These are phyloP conservation scores for Syzygium malaccense DNA, from an alignment of 441 rosid genomes.

Conservation along the genomic window DNA sequence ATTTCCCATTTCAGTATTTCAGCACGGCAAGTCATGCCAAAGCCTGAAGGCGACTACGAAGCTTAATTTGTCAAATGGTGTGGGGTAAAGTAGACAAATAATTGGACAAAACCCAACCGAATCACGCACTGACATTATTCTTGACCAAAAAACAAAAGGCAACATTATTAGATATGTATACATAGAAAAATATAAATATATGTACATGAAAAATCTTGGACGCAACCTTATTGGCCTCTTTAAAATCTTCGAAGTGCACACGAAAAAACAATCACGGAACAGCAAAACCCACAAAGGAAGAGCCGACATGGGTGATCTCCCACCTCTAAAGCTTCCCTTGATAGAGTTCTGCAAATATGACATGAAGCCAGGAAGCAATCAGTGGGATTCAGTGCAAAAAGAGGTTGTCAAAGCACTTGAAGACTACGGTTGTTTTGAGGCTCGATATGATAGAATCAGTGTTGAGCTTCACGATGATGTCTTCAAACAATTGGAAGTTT, in stretches of 20 bases:
- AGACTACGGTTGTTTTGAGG: background rate
- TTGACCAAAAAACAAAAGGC: no score
- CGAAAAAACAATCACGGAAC: background rate
- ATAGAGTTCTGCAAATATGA: background rate
- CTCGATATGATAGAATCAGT: background rate
- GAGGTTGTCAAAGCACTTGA: background rate
- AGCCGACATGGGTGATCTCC: background rate
- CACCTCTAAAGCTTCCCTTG: background rate
- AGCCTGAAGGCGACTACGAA: background rate
- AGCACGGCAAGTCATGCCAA: background rate
- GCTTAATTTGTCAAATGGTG: background rate
- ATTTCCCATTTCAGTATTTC: background rate
- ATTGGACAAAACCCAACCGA: background rate
- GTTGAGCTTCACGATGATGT: background rate
- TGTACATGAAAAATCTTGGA: background rate
- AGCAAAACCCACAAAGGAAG: background rate
- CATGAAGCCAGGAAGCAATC: background rate
- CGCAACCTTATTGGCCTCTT: background rate
- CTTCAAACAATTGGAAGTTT: background rate
- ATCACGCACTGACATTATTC: background rate
- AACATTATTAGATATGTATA: background rate
- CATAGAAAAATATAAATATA: background rate
- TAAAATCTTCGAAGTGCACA: background rate
- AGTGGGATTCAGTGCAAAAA: background rate
- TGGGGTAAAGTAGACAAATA: background rate